phyloP scores from a whole-genome alignment of 257 asterid genomes.

The Fraxinus anomala region DNA sequence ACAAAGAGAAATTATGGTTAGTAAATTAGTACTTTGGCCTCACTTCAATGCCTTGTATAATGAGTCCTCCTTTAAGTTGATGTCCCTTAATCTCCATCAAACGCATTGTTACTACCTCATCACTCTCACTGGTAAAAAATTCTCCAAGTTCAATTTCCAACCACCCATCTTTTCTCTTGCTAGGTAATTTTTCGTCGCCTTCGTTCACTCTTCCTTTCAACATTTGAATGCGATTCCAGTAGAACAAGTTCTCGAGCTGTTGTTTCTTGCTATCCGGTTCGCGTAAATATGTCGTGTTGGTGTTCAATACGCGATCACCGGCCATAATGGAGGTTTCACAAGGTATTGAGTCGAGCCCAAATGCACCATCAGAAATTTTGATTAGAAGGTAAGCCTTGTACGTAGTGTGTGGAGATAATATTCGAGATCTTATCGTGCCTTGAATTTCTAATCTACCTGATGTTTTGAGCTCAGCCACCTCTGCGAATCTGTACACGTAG shows the following conservation, averaged over 20 bases:
- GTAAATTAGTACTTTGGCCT: slow-evolving; percentile 14
- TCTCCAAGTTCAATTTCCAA: slow-evolving; percentile 42
- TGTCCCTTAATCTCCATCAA: slow-evolving; percentile 26
- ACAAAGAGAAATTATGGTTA: neutral
- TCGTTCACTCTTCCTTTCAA: slow-evolving; percentile 29
- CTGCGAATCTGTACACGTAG: slow-evolving; percentile 22
- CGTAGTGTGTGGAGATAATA: slow-evolving; percentile 33
- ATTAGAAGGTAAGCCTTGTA: slow-evolving; percentile 39
- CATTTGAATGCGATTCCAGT: slow-evolving; percentile 23
- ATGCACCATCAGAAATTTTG: slow-evolving; percentile 27
- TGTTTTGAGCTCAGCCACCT: slow-evolving; percentile 40
- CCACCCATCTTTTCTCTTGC: slow-evolving; percentile 42
- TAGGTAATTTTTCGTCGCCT: slow-evolving; percentile 15
- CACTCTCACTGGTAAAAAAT: slow-evolving; percentile 19
- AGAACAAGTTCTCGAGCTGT: slow-evolving; percentile 30
- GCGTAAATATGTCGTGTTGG: slow-evolving; percentile 28
- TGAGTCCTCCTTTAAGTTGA: slow-evolving; percentile 24
- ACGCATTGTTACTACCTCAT: slow-evolving; percentile 9
- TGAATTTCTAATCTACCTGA: slow-evolving; percentile 30
- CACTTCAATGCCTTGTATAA: slow-evolving; percentile 27
- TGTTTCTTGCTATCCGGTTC: slow-evolving; percentile 5
- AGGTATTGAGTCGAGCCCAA: slow-evolving; percentile 38
- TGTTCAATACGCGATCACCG: neutral
- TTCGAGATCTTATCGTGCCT: slow-evolving; percentile 32
- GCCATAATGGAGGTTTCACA: slow-evolving; percentile 20